Evolutionary conservation across 2,329 filamentous ascomycete species (phyloP).

Genomic region (Xylaria sp.): DNA sequence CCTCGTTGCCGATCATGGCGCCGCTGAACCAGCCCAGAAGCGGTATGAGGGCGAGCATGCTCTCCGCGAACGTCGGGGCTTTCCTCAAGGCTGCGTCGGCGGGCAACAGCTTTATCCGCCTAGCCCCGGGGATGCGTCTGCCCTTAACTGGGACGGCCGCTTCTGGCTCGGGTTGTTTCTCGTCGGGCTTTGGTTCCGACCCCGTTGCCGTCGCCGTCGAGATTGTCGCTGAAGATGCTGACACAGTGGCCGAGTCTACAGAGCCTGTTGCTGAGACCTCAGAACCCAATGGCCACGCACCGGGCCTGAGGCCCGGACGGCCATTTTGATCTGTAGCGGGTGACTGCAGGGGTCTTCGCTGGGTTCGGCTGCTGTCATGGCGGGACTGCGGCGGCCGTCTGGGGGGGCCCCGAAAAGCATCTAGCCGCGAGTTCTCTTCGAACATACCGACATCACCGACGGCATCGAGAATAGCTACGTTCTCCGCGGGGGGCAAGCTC

Average conservation of each 20-base stretch:
- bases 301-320: constrained; percentile 39
- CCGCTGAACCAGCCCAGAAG: constrained; percentile 74
- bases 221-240: constrained; percentile 48
- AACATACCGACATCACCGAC: constrained; percentile 47
- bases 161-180: constrained; percentile 36
- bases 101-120: constrained; percentile 67
- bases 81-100: constrained; percentile 74
- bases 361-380: constrained; percentile 28
- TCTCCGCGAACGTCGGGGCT: constrained; percentile 68
- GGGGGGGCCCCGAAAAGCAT: constrained; percentile 16
- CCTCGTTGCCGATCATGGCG: constrained; percentile 75
- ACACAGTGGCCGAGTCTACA: constrained; percentile 57
- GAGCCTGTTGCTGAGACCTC: constrained; percentile 58
- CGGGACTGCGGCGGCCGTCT: constrained; percentile 36
- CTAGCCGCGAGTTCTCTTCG: constrained; percentile 31
- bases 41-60: constrained; percentile 68
- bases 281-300: constrained; percentile 51
- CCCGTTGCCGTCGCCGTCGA: constrained; percentile 55
- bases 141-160: constrained; percentile 46
- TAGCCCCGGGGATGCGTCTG: constrained; percentile 69
- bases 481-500: constrained; percentile 66
- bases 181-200: constrained; percentile 17
- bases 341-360: constrained; percentile 43
- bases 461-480: constrained; percentile 65
- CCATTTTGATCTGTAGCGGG: constrained; percentile 16